A percentile compares a stretch with the other conserved stretches of the same genome.
These are phyloP conservation scores for Thielaviopsis punctulata DNA, from an alignment of 2,329 filamentous ascomycete species.

Conservation along the genomic window DNA sequence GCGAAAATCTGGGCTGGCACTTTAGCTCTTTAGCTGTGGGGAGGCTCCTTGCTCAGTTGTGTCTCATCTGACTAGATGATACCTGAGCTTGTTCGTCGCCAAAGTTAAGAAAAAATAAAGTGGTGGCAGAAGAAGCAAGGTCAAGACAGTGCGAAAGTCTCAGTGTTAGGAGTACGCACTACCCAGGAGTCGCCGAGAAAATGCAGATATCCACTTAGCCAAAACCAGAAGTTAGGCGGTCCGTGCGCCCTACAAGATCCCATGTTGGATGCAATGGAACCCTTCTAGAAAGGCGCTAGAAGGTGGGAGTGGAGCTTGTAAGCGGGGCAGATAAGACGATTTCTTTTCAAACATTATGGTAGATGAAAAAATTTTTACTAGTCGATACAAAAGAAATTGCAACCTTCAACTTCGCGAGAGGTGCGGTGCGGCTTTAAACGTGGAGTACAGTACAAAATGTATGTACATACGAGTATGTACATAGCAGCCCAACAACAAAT, in stretches of 20 bases:
- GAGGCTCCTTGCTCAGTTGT: no score
- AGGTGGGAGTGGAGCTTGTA: background rate
- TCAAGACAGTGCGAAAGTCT: background rate
- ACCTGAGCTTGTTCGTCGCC: background rate
- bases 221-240: background rate
- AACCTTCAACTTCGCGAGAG: no score
- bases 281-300: constrained; percentile 1
- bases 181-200: background rate
- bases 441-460: no score
- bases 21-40: no score
- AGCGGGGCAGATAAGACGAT: background rate
- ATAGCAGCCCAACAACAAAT: no score
- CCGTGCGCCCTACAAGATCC: background rate
- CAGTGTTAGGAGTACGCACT: background rate
- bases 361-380: no score
- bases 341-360: background rate
- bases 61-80: no score
- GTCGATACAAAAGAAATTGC: no score
- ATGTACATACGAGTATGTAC: no score
- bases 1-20: no score
- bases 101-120: background rate
- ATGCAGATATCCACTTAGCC: background rate
- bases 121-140: background rate
- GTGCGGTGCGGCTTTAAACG: no score
- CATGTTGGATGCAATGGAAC: background rate